phyloP scores from a whole-genome alignment of 192 early-diverging fungal species.

The Obelidium mucronatum region DNA sequence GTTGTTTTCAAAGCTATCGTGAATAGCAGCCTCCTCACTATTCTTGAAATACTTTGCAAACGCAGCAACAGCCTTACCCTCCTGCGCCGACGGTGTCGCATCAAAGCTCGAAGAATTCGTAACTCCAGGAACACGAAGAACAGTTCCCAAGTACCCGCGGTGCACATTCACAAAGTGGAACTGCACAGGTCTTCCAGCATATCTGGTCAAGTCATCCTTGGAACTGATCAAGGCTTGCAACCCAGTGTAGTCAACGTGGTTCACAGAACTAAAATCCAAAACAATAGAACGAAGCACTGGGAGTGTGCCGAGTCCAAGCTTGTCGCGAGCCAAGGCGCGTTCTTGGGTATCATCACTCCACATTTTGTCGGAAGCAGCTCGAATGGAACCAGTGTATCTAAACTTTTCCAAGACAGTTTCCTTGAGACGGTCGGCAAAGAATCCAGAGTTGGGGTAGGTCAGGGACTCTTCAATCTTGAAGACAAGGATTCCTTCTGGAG shows the following conservation, averaged over 20 bases:
- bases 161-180: slow-evolving; percentile 64
- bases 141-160: slow-evolving; percentile 22
- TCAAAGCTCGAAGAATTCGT: neutral
- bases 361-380: too few relatives aligned
- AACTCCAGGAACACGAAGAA: slow-evolving; percentile 24
- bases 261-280: slow-evolving; percentile 82
- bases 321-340: slow-evolving; percentile 8
- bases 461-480: too few relatives aligned
- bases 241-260: slow-evolving; percentile 82
- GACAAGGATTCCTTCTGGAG: slow-evolving; percentile 70
- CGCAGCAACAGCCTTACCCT: too few relatives aligned
- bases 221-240: slow-evolving; percentile 74
- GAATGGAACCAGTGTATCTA: slow-evolving; percentile 33
- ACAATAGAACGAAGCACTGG: slow-evolving; percentile 71
- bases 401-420: too few relatives aligned
- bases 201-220: too few relatives aligned
- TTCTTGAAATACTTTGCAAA: too few relatives aligned
- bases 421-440: too few relatives aligned
- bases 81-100: neutral
- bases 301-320: neutral
- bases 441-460: too few relatives aligned
- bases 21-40: neutral
- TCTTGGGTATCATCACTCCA: slow-evolving; percentile 52
- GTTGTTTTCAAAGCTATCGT: neutral
- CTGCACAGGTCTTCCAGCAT: slow-evolving; percentile 51